A percentile compares a stretch with the other conserved stretches of the same genome.
phyloP scores from a whole-genome alignment of 441 rosid species.

The Bocquillonia castaneifolia region DNA sequence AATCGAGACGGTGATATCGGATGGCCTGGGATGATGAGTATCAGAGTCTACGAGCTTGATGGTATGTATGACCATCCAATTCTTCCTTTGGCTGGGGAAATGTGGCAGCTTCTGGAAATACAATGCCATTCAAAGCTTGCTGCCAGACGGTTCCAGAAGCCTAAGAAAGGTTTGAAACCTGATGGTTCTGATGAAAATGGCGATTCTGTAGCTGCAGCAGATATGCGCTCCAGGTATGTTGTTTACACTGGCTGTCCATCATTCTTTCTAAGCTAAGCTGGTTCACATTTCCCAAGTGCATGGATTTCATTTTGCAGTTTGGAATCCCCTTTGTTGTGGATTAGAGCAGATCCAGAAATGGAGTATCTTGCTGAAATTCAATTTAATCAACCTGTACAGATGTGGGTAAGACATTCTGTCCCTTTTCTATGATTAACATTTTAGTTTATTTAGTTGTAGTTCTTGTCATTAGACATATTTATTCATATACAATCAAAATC shows the following conservation, averaged over 20 bases:
- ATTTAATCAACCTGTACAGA: conserved; percentile 95
- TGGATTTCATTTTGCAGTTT: conserved; percentile 48
- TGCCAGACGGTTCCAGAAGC: conserved; percentile 85
- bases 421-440: background rate
- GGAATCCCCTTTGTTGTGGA: conserved; percentile 93
- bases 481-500: background rate
- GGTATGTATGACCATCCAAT: conserved; percentile 95
- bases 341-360: conserved; percentile 98
- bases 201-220: conserved; percentile 50
- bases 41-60: conserved; percentile 89
- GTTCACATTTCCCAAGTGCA: conserved; percentile 5
- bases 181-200: conserved; percentile 93
- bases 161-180: conserved; percentile 87
- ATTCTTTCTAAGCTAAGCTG: conserved; percentile 24
- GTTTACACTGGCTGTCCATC: background rate
- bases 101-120: conserved; percentile 93
- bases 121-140: conserved; percentile 96
- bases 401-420: conserved; percentile 75
- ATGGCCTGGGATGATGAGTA: conserved; percentile 99
- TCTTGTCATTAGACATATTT: background rate
- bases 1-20: conserved; percentile 81
- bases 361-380: conserved; percentile 96
- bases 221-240: conserved; percentile 72
- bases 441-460: background rate
- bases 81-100: conserved; percentile 92